A percentile compares a stretch with the other conserved stretches of the same genome.
These are phyloP conservation scores for Fusarium robinianum DNA, from an alignment of 2,329 filamentous ascomycete species.

Conservation along the genomic window DNA sequence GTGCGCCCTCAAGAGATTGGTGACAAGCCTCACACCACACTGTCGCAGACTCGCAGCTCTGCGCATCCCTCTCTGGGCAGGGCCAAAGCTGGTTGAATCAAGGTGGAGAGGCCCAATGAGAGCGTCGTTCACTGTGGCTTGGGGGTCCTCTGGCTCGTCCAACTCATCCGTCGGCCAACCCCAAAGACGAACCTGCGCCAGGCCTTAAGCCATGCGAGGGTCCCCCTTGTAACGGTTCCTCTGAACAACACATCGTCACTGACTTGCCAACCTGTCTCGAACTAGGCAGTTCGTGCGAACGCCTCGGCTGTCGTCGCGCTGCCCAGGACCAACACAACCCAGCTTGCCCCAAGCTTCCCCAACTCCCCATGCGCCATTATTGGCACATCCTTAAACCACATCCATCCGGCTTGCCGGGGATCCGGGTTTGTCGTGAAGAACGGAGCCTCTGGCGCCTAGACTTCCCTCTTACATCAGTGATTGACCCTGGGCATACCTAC, in stretches of 20 bases:
- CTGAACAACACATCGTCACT: conserved; percentile 25
- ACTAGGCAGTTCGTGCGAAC: conserved; percentile 36
- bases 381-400: conserved; percentile 17
- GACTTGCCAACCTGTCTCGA: conserved; percentile 34
- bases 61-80: conserved; percentile 1
- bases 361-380: conserved; percentile 29
- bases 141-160: conserved; percentile 5
- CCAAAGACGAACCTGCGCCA: conserved; percentile 12
- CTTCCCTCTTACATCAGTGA: conserved; percentile 14
- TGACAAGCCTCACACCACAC: conserved; percentile 23
- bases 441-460: conserved; percentile 21
- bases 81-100: conserved; percentile 1
- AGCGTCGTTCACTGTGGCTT: conserved; percentile 7
- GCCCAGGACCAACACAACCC: conserved; percentile 11
- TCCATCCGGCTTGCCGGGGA: conserved; percentile 25
- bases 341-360: conserved; percentile 18
- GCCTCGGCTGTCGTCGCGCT: conserved; percentile 27
- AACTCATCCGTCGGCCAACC: conserved; percentile 11
- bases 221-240: conserved; percentile 20
- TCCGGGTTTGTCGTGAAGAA: conserved; percentile 18
- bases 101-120: conserved; percentile 8
- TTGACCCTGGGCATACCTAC: too few species aligned
- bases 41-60: conserved; percentile 20
- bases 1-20: conserved; percentile 26
- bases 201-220: conserved; percentile 20